Conservation (phyloP, 2,329 filamentous ascomycete species). For the Aspergillus sp. region DNA sequence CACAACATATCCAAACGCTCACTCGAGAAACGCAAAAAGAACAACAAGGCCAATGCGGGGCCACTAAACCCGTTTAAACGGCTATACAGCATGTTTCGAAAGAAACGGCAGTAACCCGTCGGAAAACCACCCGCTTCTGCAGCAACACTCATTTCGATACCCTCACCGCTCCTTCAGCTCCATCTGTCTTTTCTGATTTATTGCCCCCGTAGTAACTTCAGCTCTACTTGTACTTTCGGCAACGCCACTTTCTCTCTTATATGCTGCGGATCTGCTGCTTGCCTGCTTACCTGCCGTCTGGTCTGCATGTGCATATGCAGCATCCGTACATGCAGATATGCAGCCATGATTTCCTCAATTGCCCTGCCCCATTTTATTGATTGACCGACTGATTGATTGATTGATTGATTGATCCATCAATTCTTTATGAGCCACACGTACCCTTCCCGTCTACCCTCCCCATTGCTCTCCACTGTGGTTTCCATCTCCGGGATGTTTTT, state of each 20-base stretch:
- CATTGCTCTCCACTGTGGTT: too few species aligned
- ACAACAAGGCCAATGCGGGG: neutral
- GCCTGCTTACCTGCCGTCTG: neutral
- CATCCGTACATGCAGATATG: neutral
- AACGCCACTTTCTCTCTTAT: neutral
- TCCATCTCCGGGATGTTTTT: neutral
- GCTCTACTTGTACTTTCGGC: neutral
- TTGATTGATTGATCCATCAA: too few species aligned
- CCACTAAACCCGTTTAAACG: neutral
- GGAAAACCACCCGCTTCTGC: neutral
- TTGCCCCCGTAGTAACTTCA: neutral
- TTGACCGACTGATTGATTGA: neutral
- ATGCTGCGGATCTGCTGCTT: neutral
- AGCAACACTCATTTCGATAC: neutral
- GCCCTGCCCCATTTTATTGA: neutral
- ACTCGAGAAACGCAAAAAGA: neutral
- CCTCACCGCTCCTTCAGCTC: neutral
- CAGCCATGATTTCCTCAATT: neutral
- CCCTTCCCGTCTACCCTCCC: neutral
- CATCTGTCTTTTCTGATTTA: neutral
- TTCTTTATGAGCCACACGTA: neutral
- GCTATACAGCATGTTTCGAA: neutral
- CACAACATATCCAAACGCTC: slow-evolving; percentile 2
- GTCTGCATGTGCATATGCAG: slow-evolving; percentile 1
- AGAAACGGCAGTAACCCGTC: neutral